Evolutionary conservation across 2,329 filamentous ascomycete genomes (phyloP).

Genomic region (Aspergillus niger): DNA sequence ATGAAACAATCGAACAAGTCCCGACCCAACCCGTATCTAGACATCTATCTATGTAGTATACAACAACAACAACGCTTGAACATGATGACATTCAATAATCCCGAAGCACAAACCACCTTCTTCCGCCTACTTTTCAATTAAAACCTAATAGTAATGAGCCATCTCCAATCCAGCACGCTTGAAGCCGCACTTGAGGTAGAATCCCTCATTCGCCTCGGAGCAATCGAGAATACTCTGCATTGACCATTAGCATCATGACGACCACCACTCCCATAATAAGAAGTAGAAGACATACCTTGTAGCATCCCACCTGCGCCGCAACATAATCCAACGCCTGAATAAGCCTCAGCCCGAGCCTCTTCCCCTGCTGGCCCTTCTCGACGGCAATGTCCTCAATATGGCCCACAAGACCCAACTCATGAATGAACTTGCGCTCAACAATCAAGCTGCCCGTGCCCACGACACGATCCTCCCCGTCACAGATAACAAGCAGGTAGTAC

Average conservation of each 20-base stretch:
- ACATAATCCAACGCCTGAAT: slow-evolving; percentile 93
- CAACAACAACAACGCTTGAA: not conserved
- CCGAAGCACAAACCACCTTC: not conserved
- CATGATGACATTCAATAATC: not conserved
- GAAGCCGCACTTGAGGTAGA: slow-evolving; percentile 98
- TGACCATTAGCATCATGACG: no score
- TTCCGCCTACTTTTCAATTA: not conserved
- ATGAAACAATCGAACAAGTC: not conserved
- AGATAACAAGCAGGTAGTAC: slow-evolving; percentile 86
- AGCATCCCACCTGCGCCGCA: slow-evolving; percentile 85
- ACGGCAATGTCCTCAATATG: slow-evolving; percentile 99
- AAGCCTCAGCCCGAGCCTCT: slow-evolving; percentile 88
- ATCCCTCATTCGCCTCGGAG: slow-evolving; percentile 92
- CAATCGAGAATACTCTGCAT: slow-evolving; percentile 86
- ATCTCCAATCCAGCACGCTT: slow-evolving; percentile 90
- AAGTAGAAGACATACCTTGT: slow-evolving; percentile 62
- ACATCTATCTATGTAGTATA: not conserved
- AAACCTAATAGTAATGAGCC: slow-evolving; percentile 78
- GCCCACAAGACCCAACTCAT: slow-evolving; percentile 63
- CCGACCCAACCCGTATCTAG: not conserved
- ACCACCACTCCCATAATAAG: not conserved
- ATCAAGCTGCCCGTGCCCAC: slow-evolving; percentile 91
- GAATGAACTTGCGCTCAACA: slow-evolving; percentile 78
- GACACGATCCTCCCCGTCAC: slow-evolving; percentile 68
- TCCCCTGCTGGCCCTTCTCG: slow-evolving; percentile 91